Conservation (phyloP, 176 grass and related monocot genomes). For the Themeda triandra region DNA sequence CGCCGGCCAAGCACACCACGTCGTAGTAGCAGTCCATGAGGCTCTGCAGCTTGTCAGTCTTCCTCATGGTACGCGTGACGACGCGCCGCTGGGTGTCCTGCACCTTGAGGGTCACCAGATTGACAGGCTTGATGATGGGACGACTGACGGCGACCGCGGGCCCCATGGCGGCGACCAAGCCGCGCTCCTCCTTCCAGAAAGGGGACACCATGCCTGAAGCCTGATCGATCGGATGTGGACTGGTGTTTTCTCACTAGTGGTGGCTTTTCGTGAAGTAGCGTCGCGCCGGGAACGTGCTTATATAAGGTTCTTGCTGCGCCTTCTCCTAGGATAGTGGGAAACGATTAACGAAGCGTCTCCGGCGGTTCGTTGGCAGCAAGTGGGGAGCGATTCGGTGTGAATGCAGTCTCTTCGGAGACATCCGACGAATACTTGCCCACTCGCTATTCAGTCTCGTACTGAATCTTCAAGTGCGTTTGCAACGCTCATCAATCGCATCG, state of each 20-base stretch:
- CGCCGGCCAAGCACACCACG: background rate
- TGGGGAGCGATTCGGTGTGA: too few species aligned
- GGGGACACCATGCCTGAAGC: background rate
- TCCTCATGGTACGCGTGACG: background rate
- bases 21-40: slow-evolving; percentile 21
- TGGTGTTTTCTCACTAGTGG: background rate
- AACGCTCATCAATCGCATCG: too few species aligned
- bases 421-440: background rate
- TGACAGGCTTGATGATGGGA: background rate
- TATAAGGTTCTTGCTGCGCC: background rate
- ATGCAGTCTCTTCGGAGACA: too few species aligned
- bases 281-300: background rate
- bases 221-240: background rate
- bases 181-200: background rate
- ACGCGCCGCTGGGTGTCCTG: background rate
- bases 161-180: background rate
- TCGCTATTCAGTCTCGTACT: background rate
- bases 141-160: background rate
- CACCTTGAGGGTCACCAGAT: background rate
- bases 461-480: background rate
- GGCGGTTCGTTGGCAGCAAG: too few species aligned
- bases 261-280: background rate
- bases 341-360: background rate
- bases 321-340: too few species aligned
- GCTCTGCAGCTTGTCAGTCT: background rate